phyloP scores from a whole-genome alignment of 2,329 filamentous ascomycete species.

The Curvularia verruculosa region DNA sequence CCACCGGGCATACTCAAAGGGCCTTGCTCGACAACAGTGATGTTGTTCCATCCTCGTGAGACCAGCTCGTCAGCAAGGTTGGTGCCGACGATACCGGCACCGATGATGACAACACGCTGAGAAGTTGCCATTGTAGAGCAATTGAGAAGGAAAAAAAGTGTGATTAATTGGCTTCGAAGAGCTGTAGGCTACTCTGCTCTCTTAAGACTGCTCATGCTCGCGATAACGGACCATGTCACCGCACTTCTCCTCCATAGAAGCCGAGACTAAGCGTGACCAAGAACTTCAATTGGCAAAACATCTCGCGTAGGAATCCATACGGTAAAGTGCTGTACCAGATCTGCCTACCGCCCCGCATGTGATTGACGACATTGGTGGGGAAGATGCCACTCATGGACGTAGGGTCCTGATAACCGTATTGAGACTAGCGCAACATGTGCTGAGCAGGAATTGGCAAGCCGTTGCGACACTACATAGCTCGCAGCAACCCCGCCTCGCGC shows the following conservation, averaged over 20 bases:
- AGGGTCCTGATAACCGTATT: constrained; percentile 37
- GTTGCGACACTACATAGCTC: constrained; percentile 27
- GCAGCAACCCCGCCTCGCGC: constrained; percentile 35
- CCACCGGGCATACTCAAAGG: constrained; percentile 67
- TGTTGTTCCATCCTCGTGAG: constrained; percentile 65
- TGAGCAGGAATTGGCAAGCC: constrained; percentile 12
- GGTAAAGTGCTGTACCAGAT: constrained; percentile 15
- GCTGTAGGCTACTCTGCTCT: constrained; percentile 8
- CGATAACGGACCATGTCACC: constrained; percentile 33
- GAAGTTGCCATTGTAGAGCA: constrained; percentile 32
- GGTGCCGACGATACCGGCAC: constrained; percentile 68
- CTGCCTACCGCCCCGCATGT: constrained; percentile 31
- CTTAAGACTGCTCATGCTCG: constrained; percentile 24
- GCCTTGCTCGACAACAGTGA: constrained; percentile 70
- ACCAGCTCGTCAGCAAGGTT: constrained; percentile 70
- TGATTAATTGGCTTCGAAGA: constrained; percentile 3
- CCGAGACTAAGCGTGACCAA: constrained; percentile 35
- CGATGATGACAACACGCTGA: constrained; percentile 54
- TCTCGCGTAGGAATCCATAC: constrained; percentile 26
- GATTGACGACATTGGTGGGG: constrained; percentile 37
- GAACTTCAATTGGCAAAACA: constrained; percentile 30
- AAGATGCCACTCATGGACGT: constrained; percentile 30
- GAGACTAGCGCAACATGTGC: constrained; percentile 25
- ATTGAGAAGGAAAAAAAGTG: background rate
- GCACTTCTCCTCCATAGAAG: constrained; percentile 18